Evolutionary conservation across 2,329 filamentous ascomycete species (phyloP), one percentile per base, ranked within the genome.

Genomic region (Fusarium sp.): DNA sequence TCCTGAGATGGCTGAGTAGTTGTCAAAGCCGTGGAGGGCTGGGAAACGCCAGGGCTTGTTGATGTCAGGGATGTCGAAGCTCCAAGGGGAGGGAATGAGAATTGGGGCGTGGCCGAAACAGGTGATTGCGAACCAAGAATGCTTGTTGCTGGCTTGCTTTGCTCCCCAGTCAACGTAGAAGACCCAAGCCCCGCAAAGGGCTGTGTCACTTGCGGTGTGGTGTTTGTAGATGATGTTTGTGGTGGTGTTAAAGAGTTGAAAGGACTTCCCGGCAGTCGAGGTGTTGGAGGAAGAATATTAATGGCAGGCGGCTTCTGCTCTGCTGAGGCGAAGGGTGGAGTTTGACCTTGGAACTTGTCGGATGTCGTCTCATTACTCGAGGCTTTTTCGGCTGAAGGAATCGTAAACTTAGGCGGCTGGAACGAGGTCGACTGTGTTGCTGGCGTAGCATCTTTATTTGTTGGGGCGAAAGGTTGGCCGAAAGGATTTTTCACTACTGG

Each of bases 201-300:
- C 17, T 50, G 40, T 27, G 35, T 19, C 43, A 57, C 7, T 51
- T 56, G 43, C 13, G 54, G 8, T n/a, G 39, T 41, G 17, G 44
- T 35, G 39, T 33, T 49, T 10, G 50, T 33, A 7, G 44, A 40
- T 44, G 55, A 33, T 27, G 46, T 50, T 30, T 45, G 45, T 8
- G 52, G n/a, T 37, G 71, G 61, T 32, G 62, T 22, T 27, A 67
- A 30, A 15, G 57, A 40, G 23, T 50, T 49, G 47, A 67, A 58
- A 4, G 62, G 52, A 23, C 60, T 43, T 19, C 69, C 41, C 10
- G 62, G 19, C 2, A 69, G 37, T 54, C 68, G 54, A 19, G 70
- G 57, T 14, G 71, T 65, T 43, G 70, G 60, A 8, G 71, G 61
- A 23, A 60, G 37, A 30, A 57, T 17, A 17, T 54, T 71, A 48